Base-by-base conservation (phyloP, 1,284 basidiomycete species). In the Apiotrichum porosum region DNA sequence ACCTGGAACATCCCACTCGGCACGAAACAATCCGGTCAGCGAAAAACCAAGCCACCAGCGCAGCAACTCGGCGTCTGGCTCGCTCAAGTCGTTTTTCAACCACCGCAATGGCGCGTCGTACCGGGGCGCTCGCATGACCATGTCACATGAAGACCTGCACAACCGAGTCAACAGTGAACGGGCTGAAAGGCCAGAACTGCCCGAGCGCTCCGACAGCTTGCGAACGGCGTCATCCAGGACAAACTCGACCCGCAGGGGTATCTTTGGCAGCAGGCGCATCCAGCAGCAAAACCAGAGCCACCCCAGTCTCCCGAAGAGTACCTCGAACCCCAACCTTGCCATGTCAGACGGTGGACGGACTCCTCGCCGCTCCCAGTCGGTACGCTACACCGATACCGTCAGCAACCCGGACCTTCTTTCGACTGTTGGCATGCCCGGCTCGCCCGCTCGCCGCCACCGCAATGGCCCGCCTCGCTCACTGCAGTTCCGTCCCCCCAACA, bases 391-490 rank as follows among this genome's bases (percentile, higher is more conserved):
- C 4, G 8, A 30, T 30, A 28, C 35, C 3, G 24, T 22, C n/a
- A 52, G 51, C 35, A 33, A 44, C 35, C 51, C 45, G 2, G 46
- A 52, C 30, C 18, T 52, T 2, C 34, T 15, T n/a, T 26, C 28
- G 4, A 15, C 13, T n/a, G 15, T 18, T 1, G 33, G 35, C 14
- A 19, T 30, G 6, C 23, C 36, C 12, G 24, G 31, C 32, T 38
- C 47, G 13, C 30, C 45, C 19, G 8, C 31, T 17, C 35, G 26
- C 6, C 37, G 38, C 8, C 49, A 49, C 12, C 49, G 31, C 12
- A 37, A 43, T 2, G 53, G 53, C 9, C 53, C 53, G 2, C 53
- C 53, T 1, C 46, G 49, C 9, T 22, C 49, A 6, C 43, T 55
- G 33, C 49, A 55, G 49, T 46, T 55, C 22, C 40, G 47, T 28